Base-by-base conservation (phyloP, 768 basidiomycete genomes). In the Asterophora parasitica region DNA sequence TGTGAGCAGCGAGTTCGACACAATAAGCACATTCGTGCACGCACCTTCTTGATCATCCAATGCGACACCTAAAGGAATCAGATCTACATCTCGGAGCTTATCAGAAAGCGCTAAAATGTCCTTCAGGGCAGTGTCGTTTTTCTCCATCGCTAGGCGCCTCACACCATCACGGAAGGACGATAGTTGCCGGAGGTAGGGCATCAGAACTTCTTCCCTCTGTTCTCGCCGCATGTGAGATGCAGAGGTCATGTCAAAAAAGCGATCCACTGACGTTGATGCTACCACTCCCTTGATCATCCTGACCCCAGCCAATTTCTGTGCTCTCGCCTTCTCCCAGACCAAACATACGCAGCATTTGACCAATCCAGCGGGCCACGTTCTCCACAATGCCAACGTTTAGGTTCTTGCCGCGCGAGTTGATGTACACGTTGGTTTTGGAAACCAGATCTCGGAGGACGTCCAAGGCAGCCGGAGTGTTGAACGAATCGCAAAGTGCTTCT, bases 21-120 rank as follows among this genome's bases (percentile, higher is more conserved):
- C 51, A 50, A 17, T 28, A 33, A 40, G 16, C 12, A 42, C 10
- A 49, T 31, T 12, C 30, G 11, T 31, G 17, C 28, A 64, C 71
- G 42, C 52, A 84, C 92, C 92, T 74, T 94, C 92, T 70, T 92
- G 91, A 70, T 99, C 96, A 62, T 98, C 96, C 28, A 99, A 72
- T 7, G 93, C 93, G 5, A 99, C 91, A 7, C 96, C 96, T 42
- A 98, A 73, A n/a, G 92, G 85, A 35, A 94, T 85, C 35, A 97
- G 71, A 60, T 96, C 94, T 28, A 78, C 72, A 61, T 98, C 95
- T 12, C 96, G 82, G 50, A 99, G 76, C 54, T 81, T 83, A 70
- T 99, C 96, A 59, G 84, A 93, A 17, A 96, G 78, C 16, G 81
- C 76, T 39, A 99, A 71, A 53, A 97, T 88, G 52, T 94, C 88